phyloP scores from a whole-genome alignment of 164 flowering plant genomes.

The Chimonanthus praecox region DNA sequence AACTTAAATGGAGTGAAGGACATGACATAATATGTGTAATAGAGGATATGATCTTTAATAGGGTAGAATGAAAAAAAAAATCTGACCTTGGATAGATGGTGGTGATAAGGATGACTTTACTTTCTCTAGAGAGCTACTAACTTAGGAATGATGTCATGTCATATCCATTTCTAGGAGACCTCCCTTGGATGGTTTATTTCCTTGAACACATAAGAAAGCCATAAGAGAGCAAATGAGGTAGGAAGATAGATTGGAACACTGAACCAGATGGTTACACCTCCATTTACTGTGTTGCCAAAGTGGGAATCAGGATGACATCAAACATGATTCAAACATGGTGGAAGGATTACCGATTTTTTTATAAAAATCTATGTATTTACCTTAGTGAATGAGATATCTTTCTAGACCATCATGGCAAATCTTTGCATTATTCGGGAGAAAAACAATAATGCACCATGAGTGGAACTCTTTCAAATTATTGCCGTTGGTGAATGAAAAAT shows the following conservation, averaged over 20 bases:
- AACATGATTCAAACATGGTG: background rate
- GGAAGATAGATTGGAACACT: background rate
- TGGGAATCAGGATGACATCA: background rate
- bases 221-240: too few relatives aligned
- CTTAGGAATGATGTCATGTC: too few relatives aligned
- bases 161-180: too few relatives aligned
- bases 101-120: too few relatives aligned
- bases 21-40: too few relatives aligned
- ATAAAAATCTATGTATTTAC: background rate
- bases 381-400: background rate
- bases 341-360: background rate
- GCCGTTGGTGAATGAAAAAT: background rate
- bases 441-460: background rate
- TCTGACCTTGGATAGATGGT: too few relatives aligned
- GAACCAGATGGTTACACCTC: background rate
- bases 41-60: too few relatives aligned
- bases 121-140: too few relatives aligned
- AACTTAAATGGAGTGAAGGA: too few relatives aligned
- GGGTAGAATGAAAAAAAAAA: too few relatives aligned
- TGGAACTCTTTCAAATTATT: background rate
- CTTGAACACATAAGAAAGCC: too few relatives aligned
- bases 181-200: too few relatives aligned
- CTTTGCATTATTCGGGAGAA: background rate
- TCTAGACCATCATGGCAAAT: background rate
- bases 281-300: conserved; percentile 3